Base-by-base conservation (phyloP, 192 early-diverging fungal species). In the Spizellomyces sp. region DNA sequence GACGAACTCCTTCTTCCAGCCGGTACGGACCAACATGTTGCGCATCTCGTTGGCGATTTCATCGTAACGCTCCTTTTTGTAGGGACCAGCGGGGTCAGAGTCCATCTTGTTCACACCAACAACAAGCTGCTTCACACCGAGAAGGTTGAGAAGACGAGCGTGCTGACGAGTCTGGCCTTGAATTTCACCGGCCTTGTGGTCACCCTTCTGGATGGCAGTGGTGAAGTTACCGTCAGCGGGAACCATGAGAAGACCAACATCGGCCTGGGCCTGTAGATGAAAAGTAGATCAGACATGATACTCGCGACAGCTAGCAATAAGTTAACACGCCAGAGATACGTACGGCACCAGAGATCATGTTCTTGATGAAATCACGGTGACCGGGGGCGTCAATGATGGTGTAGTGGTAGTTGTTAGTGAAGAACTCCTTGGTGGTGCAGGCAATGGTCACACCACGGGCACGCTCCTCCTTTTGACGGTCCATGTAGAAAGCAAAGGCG, bases 101-200 rank as follows among this genome's bases (percentile, higher is more conserved):
- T 98, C 96, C 95, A 98, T 98, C 92, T 98, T 98, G 94, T 98
- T 98, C 86, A 98, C 90, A 81, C 93, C 95, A 74, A 98, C 95
- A 71, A 98, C 95, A 81, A 98, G 90, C 89, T 98, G 96, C 79
- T 86, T 89, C 82, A 98, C 96, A 91, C 96, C 96, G 73, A 98
- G 93, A 80, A 94, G 95, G 93, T 89, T 94, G 73, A 94, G 94
- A 66, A 98, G 91, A 83, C 95, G 93, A 76, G 95, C 95, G 91
- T 98, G 96, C 88, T 98, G 94, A 86, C 95, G 96, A 83, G 96
- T 98, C 86, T 98, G 96, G 76, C 96, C 96, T 80, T 96, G 70
- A 62, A 72, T 72, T 65, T 72, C 70, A 48, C 70, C 70, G 48
- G 70, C 70, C 70, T 72, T 72, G 70, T 72, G 70, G 70, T 72